These are phyloP conservation scores for Heimioporus sp. DNA, from an alignment of 768 basidiomycete genomes.

Conservation along the genomic window DNA sequence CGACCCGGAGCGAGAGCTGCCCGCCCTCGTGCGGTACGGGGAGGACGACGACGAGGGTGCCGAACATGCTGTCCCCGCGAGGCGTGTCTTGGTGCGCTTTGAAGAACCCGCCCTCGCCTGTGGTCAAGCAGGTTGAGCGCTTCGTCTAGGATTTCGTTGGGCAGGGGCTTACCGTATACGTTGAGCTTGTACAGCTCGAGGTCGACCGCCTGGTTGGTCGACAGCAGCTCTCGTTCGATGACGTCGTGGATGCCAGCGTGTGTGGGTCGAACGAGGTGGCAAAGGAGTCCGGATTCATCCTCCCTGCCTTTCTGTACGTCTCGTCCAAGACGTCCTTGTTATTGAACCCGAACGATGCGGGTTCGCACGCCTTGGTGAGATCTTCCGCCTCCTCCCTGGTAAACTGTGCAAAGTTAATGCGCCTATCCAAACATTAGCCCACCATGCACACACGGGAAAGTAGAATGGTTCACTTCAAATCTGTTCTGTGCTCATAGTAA, in stretches of 20 bases:
- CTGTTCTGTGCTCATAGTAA: background rate
- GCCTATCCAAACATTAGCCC: background rate
- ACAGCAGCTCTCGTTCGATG: slow-evolving; percentile 12
- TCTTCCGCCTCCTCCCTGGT: slow-evolving; percentile 2
- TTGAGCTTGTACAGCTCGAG: slow-evolving; percentile 46
- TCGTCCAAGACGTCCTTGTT: slow-evolving; percentile 42
- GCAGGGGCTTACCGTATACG: slow-evolving; percentile 44
- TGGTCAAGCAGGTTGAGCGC: slow-evolving; percentile 26
- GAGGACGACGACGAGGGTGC: slow-evolving; percentile 44
- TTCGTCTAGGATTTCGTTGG: slow-evolving; percentile 18
- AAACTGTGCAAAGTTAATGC: background rate
- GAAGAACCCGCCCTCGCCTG: slow-evolving; percentile 37
- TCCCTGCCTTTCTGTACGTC: slow-evolving; percentile 45
- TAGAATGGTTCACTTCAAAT: no score
- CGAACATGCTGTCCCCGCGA: slow-evolving; percentile 40
- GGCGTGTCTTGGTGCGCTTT: slow-evolving; percentile 19
- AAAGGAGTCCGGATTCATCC: slow-evolving; percentile 35
- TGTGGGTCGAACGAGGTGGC: slow-evolving; percentile 30
- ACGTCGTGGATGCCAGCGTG: slow-evolving; percentile 25
- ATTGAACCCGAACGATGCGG: slow-evolving; percentile 31
- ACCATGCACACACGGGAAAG: no score
- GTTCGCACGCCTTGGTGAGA: slow-evolving; percentile 32
- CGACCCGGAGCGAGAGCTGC: no score
- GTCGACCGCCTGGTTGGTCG: slow-evolving; percentile 26
- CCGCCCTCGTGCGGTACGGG: no score